These are phyloP conservation scores for Peronosclerospora sorghi DNA, from an alignment of 352 stramenopile genomes.

Conservation along the genomic window DNA sequence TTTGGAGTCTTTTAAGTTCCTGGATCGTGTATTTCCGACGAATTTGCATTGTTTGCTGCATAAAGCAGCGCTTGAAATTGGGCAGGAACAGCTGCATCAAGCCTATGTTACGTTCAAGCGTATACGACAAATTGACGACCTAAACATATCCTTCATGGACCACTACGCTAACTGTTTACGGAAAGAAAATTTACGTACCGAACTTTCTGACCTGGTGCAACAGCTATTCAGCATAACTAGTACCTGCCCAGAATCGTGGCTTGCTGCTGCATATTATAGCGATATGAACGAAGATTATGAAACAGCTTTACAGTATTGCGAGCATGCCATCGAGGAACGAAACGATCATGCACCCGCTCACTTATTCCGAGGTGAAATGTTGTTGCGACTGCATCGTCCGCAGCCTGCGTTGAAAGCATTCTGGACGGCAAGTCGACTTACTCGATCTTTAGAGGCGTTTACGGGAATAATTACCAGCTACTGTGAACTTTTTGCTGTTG, in stretches of 20 bases:
- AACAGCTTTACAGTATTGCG: conserved; percentile 56
- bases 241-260: conserved; percentile 42
- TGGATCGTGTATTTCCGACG: conserved; percentile 42
- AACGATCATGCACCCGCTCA: conserved; percentile 37
- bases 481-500: conserved; percentile 50
- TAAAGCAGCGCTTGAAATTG: conserved; percentile 47
- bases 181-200: conserved; percentile 25
- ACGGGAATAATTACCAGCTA: conserved; percentile 65
- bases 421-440: conserved; percentile 48
- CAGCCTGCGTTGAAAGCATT: conserved; percentile 58
- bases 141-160: conserved; percentile 58
- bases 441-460: conserved; percentile 52
- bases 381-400: conserved; percentile 50
- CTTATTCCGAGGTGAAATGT: conserved; percentile 43
- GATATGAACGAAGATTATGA: conserved; percentile 66
- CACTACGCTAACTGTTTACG: conserved; percentile 49
- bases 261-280: conserved; percentile 64
- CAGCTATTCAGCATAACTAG: conserved; percentile 59
- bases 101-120: conserved; percentile 39
- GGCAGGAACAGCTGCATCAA: conserved; percentile 48
- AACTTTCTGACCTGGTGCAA: conserved; percentile 57
- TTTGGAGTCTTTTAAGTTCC: conserved; percentile 24
- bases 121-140: conserved; percentile 51
- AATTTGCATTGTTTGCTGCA: conserved; percentile 55
- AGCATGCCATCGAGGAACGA: conserved; percentile 41